Evolutionary conservation across 2,329 filamentous ascomycete genomes (phyloP).

Genomic region (Botryosphaeria agaves): DNA sequence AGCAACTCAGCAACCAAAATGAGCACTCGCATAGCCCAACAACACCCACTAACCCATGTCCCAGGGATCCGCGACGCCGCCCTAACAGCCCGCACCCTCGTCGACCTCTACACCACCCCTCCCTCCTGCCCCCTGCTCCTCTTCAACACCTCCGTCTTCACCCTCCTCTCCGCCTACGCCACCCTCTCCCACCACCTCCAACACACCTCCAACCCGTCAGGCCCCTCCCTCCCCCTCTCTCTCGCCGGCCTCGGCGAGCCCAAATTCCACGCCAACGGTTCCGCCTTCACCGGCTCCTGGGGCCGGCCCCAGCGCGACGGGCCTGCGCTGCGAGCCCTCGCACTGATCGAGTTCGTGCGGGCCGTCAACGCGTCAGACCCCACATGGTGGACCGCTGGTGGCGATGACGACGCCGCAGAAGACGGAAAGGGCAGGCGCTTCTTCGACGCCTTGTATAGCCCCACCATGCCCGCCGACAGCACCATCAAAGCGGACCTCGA

Average conservation of each 20-base stretch:
- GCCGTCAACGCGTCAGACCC: constrained; percentile 36
- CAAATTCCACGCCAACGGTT: constrained; percentile 51
- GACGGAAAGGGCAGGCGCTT: constrained; percentile 16
- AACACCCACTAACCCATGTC: neutral
- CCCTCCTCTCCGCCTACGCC: constrained; percentile 17
- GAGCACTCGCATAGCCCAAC: neutral
- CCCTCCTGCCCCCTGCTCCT: constrained; percentile 11
- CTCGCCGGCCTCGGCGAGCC: constrained; percentile 27
- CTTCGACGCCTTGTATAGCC: constrained; percentile 49
- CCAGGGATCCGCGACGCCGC: constrained; percentile 26
- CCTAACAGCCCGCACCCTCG: constrained; percentile 23
- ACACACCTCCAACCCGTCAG: constrained; percentile 20
- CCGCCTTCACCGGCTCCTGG: constrained; percentile 50
- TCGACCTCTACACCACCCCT: constrained; percentile 19
- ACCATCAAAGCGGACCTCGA: constrained; percentile 58
- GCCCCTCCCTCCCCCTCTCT: constrained; percentile 16
- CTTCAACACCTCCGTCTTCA: constrained; percentile 11
- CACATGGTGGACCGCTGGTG: neutral
- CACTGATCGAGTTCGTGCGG: constrained; percentile 54
- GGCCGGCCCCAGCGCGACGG: constrained; percentile 68
- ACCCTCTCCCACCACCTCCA: constrained; percentile 18
- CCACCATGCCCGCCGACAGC: neutral
- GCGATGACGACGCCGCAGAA: neutral
- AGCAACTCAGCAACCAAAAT: constrained; percentile 1
- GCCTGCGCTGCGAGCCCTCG: constrained; percentile 57